phyloP scores from a whole-genome alignment of 1,284 basidiomycete genomes.

The Ceratobasidium sp. region DNA sequence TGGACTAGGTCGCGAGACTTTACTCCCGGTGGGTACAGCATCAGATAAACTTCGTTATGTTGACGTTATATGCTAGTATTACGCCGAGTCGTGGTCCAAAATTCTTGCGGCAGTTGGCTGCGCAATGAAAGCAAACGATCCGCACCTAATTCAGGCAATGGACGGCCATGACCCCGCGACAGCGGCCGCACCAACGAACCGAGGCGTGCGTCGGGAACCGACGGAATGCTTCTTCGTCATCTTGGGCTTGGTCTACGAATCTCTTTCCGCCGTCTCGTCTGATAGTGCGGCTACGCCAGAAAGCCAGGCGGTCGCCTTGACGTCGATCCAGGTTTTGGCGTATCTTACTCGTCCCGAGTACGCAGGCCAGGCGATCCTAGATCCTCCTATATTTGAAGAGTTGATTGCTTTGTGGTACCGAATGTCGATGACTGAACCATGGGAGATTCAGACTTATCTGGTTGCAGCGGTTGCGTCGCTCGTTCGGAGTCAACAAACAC shows the following conservation, averaged over 20 bases:
- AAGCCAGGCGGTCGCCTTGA: constrained; percentile 64
- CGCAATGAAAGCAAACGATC: constrained; percentile 80
- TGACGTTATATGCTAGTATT: constrained; percentile 74
- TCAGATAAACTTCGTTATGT: too few relatives aligned
- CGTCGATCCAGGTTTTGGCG: constrained; percentile 85
- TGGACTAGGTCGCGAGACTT: constrained; percentile 89
- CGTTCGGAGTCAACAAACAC: constrained; percentile 68
- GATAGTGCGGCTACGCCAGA: constrained; percentile 63
- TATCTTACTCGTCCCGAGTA: constrained; percentile 84
- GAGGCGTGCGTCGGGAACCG: constrained; percentile 74
- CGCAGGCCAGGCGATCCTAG: constrained; percentile 83
- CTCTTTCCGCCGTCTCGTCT: constrained; percentile 78
- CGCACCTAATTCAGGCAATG: constrained; percentile 82
- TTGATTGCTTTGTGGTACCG: constrained; percentile 90
- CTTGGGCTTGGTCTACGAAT: constrained; percentile 94
- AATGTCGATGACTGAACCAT: constrained; percentile 88
- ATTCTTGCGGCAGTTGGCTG: constrained; percentile 91
- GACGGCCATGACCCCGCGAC: constrained; percentile 73
- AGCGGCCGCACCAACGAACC: constrained; percentile 54
- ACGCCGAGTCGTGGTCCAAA: constrained; percentile 84
- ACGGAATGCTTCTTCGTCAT: constrained; percentile 88
- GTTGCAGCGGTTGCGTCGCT: constrained; percentile 80
- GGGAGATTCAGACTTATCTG: constrained; percentile 79
- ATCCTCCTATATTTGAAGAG: constrained; percentile 89
- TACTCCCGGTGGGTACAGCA: constrained; percentile 79